phyloP scores from a whole-genome alignment of 2,329 filamentous ascomycete species.

The Pochonia chlamydosporia region DNA sequence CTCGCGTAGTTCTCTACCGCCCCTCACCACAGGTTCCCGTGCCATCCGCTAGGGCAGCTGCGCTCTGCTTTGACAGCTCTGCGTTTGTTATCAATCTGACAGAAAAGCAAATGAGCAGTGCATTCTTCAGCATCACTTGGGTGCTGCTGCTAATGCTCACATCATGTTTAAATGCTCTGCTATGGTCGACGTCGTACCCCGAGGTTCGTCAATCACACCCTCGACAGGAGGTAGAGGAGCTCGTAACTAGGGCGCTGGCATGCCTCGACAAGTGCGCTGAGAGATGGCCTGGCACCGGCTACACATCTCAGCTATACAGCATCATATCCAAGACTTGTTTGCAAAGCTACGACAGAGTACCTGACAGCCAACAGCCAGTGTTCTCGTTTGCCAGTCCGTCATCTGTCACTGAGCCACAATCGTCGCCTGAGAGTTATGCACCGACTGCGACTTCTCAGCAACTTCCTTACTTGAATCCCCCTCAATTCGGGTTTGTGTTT shows the following conservation, averaged over 20 bases:
- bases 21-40: conserved; percentile 89
- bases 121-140: conserved; percentile 84
- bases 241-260: conserved; percentile 70
- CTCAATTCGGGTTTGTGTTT: conserved; percentile 55
- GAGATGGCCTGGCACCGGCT: conserved; percentile 85
- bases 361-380: conserved; percentile 16
- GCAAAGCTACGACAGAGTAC: conserved; percentile 68
- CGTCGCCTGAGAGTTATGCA: conserved; percentile 23
- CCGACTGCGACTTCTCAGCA: conserved; percentile 24
- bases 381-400: conserved; percentile 30
- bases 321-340: conserved; percentile 81
- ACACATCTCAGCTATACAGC: conserved; percentile 79
- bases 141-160: conserved; percentile 85
- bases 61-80: conserved; percentile 77
- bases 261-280: conserved; percentile 76
- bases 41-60: conserved; percentile 72
- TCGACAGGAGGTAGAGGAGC: conserved; percentile 68
- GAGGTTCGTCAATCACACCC: conserved; percentile 70
- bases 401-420: conserved; percentile 23
- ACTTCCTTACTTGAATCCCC: conserved; percentile 38
- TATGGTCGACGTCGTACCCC: conserved; percentile 87
- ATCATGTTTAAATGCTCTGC: conserved; percentile 83
- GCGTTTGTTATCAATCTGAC: conserved; percentile 77
- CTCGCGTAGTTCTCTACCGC: conserved; percentile 81
- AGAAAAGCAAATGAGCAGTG: conserved; percentile 69